Base-by-base conservation (phyloP, 1,139 yeast species). In the Scheffersomyces illinoinensis region DNA sequence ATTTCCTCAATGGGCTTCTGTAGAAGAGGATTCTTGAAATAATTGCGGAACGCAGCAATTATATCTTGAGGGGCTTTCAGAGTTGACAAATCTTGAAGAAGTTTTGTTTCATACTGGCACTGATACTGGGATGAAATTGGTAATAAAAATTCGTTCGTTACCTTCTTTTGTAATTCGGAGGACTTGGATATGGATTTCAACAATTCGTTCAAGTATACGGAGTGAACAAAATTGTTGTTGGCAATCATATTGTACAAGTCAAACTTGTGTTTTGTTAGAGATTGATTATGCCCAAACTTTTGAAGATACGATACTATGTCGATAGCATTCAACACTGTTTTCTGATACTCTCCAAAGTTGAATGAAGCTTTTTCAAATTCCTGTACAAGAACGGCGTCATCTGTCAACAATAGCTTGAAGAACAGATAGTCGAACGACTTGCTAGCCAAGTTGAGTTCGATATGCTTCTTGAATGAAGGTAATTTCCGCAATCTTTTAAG, bases 381-480 rank as follows among this genome's bases (percentile, higher is more conserved):
- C 12, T 58, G 58, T 0, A 62, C 54, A 5, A 76, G 58, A 17
- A 59, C 59, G 3, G 63, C 62, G 56, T 74, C 68, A 23, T 66
- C 62, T 5, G 60, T 60, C 20, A 78, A 63, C 53, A 74, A 66
- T 1, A 59, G 56, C 23, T 61, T 53, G 10, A 72, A 65, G 39
- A 66, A 60, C 43, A 12, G 17, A 33, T 33, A 14, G 24, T 54
- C 50, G 21, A 55, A 57, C 8, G 53, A 53, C 5, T 55, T 57
- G 6, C 59, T 33, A 48, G 60, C 53, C 53, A 61, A 24, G 47
- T 62, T 57, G 1, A 53, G 26, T 59, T 80, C 84, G n/a, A 80
- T 70, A 54, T 70, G 65, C 46, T 66, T 66, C 59, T 79, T 79
- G 63, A 79, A 80, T 0, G 83, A 78, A 0, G 81, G 77, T 12